A percentile compares a stretch with the other conserved stretches of the same genome.
Evolutionary conservation across 495 filamentous ascomycete species (phyloP).

Genomic region (Lentithecium fluviatile): DNA sequence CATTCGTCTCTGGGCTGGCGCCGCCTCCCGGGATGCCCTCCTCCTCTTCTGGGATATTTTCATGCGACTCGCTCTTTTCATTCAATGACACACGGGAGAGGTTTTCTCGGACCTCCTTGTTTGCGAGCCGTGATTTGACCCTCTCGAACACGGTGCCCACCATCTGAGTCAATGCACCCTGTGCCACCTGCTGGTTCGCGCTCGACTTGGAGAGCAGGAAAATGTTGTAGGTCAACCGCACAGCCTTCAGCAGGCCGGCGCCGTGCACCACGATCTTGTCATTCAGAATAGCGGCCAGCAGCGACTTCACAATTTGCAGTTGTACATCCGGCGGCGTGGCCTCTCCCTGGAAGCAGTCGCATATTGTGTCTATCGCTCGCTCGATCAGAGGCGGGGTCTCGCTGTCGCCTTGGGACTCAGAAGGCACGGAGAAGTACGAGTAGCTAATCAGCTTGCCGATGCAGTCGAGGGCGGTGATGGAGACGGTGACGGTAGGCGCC

Average conservation of each 20-base stretch:
- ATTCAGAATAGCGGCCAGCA: slow-evolving; percentile 92
- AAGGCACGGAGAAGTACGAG: slow-evolving; percentile 87
- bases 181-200: slow-evolving; percentile 92
- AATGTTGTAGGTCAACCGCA: slow-evolving; percentile 97
- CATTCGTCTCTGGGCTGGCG: slow-evolving; percentile 44
- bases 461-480: slow-evolving; percentile 90
- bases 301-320: slow-evolving; percentile 94
- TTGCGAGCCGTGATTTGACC: slow-evolving; percentile 79
- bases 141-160: slow-evolving; percentile 96
- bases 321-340: slow-evolving; percentile 86
- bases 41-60: slow-evolving; percentile 36
- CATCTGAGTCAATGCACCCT: slow-evolving; percentile 97
- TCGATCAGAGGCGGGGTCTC: slow-evolving; percentile 74
- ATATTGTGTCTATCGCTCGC: slow-evolving; percentile 97
- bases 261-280: slow-evolving; percentile 99
- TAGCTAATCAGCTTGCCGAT: slow-evolving; percentile 98
- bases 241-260: slow-evolving; percentile 94
- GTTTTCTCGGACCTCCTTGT: slow-evolving; percentile 72
- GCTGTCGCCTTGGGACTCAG: slow-evolving; percentile 42
- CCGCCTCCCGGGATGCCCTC: slow-evolving; percentile 40
- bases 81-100: slow-evolving; percentile 47
- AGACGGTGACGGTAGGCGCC: slow-evolving; percentile 74
- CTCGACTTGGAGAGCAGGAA: slow-evolving; percentile 90
- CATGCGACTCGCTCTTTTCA: slow-evolving; percentile 40
- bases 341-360: slow-evolving; percentile 97